Evolutionary conservation across 2,329 filamentous ascomycete genomes (phyloP), one percentile per base, ranked within the genome.

Genomic region (Ophiostoma quercus): DNA sequence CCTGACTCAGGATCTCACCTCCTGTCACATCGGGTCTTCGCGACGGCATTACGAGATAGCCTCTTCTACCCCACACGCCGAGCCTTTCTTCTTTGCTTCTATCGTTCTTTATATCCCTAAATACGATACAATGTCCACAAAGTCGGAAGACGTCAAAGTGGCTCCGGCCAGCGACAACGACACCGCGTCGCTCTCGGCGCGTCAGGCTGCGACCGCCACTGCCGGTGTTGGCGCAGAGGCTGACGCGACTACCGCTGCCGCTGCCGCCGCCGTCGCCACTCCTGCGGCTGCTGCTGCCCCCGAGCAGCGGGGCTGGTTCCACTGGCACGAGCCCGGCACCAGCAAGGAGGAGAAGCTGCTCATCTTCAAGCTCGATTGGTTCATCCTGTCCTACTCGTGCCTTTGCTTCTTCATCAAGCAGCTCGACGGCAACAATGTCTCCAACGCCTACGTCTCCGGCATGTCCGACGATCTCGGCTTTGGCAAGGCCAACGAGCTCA

Each of bases 351-450:
- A 85, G 74, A 81, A 81, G 70, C 77, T 76, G 57, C 79, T 85
- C 11, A 78, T 84, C 22, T 77, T 80, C 69, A 85, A 85, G 74
- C 79, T 84, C 34, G 83, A 85, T 73, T 81, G 80, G 74, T 84
- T 83, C 70, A 77, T 85, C 7, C 47, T 80, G 7, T 75, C 73
- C 14, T 78, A 73, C 71, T 79, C 78, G 12, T 84, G 83, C 66
- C 73, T 84, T 2, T 80, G 78, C 32, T 84, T 80, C 70, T 84
- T 84, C 71, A 77, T 82, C 72, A 84, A 84, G 71, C 70, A 78
- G 74, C 78, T 84, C 11, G 82, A 84, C 72, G 77, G 79, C 57
- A 80, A 79, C 71, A 82, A 83, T 70, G 75, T 84, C 62, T 79
- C 79, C 70, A 84, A 84, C 74, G 83, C 83, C 3, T 84, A 83